Base-by-base conservation (phyloP, 2,329 filamentous ascomycete genomes). In the Diaporthe velutina region DNA sequence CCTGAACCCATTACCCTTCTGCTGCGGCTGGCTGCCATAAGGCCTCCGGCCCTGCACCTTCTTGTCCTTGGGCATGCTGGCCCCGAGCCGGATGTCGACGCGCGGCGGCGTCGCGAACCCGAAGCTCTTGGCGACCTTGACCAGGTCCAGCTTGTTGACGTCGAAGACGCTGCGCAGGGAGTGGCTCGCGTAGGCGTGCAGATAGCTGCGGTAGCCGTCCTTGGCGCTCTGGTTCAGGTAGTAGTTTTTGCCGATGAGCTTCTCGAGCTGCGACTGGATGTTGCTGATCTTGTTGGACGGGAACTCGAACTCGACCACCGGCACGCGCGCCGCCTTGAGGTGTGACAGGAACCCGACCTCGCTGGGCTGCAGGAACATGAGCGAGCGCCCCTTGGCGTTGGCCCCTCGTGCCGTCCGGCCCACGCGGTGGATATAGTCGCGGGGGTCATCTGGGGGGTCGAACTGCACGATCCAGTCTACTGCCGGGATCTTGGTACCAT, bases 401-500 rank as follows among this genome's bases (percentile, higher is more conserved):
- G 92, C 89, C 70, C 96, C 96, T 84, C 97, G 90, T 0, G 97
- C 97, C 4, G 97, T 99, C 80, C 97, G 95, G 79, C 97, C 97
- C 22, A 98, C 97, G 75, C 97, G 94, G 87, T 99, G 97, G 80
- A 98, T 97, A 85, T 98, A 97, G 83, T 97, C 94, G 79, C 93
- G 89, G 30, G 95, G 94, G 82, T 97, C 95, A 88, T 98, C 95
- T 4, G 96, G 95, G 15, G 96, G 96, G 79, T 98, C 97, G 80
- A 97, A 98, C 84, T 98, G 96, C 76, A 98, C 92, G 79, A 98
- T 97, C 93, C 94, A 98, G 86, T 98, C 96, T 57, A 98, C 96
- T 30, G 94, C 93, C 0, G 96, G 96, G 77, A 98, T 98, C 90
- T 93, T 73, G 28, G 4, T 28, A 9, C 1, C 17, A 48, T 33